Evolutionary conservation across 106 monocot genomes (phyloP).

Genomic region (Acorus calamus): DNA sequence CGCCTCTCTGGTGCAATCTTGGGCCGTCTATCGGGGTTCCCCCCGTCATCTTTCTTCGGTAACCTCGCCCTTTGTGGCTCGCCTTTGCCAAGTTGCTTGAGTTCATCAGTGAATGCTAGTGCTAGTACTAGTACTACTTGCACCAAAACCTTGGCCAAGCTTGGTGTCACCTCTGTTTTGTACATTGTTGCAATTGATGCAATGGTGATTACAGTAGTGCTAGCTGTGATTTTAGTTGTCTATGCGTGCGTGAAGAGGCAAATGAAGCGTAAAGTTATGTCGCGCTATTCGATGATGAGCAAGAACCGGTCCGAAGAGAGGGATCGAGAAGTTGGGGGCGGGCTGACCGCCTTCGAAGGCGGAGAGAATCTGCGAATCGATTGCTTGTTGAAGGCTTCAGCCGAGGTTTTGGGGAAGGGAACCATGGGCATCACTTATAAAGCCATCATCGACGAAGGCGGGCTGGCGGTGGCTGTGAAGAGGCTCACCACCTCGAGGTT

Average conservation of each 20-base stretch:
- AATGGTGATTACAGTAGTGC: conserved; percentile 8
- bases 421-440: conserved; percentile 27
- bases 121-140: not conserved
- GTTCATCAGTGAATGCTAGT: not conserved
- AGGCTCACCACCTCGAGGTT: conserved; percentile 15
- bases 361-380: conserved; percentile 31
- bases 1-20: conserved; percentile 12
- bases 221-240: conserved; percentile 7
- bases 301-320: not conserved
- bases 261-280: not conserved
- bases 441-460: conserved; percentile 20
- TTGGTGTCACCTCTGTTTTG: conserved; percentile 11
- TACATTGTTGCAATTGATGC: conserved; percentile 14
- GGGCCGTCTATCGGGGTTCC: conserved; percentile 10
- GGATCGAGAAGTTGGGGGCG: not conserved
- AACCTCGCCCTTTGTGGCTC: conserved; percentile 23
- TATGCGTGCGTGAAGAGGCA: conserved; percentile 12
- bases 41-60: conserved; percentile 10
- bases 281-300: too few species aligned
- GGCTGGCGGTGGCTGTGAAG: conserved; percentile 30
- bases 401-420: conserved; percentile 41
- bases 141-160: not conserved
- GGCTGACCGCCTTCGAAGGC: conserved; percentile 16
- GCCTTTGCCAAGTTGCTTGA: conserved; percentile 12
- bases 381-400: conserved; percentile 28